Evolutionary conservation across 1,284 basidiomycete species (phyloP).

Genomic region (Phlebopus sp.): DNA sequence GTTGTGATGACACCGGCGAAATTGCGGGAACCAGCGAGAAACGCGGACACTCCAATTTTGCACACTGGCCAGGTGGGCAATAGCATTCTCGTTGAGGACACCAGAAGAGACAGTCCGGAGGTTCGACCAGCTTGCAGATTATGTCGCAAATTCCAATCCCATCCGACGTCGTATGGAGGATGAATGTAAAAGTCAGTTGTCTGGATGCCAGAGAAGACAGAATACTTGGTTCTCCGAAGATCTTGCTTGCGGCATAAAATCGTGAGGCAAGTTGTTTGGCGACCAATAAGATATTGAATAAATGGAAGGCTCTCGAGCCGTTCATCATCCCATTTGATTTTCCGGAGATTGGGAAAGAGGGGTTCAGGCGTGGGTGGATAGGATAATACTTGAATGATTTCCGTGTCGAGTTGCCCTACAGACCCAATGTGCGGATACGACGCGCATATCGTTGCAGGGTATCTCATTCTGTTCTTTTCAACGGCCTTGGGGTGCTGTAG

Average conservation of each 20-base stretch:
- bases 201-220: background rate
- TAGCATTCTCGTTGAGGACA: background rate
- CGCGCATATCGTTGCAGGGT: background rate
- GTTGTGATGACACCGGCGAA: background rate
- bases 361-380: background rate
- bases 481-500: background rate
- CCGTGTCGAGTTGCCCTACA: background rate
- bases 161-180: background rate
- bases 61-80: background rate
- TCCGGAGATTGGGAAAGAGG: background rate
- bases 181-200: background rate
- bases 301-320: background rate
- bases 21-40: background rate
- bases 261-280: background rate
- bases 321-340: background rate
- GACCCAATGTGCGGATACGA: background rate
- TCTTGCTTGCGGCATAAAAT: no score
- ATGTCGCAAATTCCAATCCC: background rate
- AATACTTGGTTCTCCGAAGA: no score
- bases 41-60: background rate
- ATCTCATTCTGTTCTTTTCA: background rate
- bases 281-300: background rate
- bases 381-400: background rate
- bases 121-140: background rate
- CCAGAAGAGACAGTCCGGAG: background rate